Base-by-base conservation (phyloP, 352 stramenopile genomes). In the Peronospora destructor region DNA sequence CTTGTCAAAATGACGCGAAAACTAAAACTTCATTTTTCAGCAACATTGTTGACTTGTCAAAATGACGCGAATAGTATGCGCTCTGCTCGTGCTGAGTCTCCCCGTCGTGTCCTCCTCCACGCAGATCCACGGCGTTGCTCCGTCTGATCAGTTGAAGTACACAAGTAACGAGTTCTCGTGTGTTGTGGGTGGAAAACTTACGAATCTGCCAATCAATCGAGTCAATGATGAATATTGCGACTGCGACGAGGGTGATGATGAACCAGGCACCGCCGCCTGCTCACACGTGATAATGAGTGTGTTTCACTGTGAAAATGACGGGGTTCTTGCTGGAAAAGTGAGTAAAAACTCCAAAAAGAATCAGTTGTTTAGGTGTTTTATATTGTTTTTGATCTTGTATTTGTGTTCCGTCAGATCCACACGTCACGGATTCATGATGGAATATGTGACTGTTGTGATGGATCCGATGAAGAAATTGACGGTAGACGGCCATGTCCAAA, bases 391-490 rank as follows among this genome's bases (percentile, higher is more conserved):
- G 16, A 14, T 23, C 13, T 34, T 0, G 14, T 46, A 19, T 14
- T 29, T 48, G 13, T n/a, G 33, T 33, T 12, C 42, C 12, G 21
- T 45, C 68, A 82, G 58, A 82, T 88, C 30, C 78, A 86, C 9
- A 80, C 80, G 4, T 97, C 86, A 0, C 65, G 83, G 12, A 58
- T 99, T 19, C 66, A 94, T 35, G 96, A 99, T 62, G 91, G 87
- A 8, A 78, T 99, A 46, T 99, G 96, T 58, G 95, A 99, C 74
- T 99, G 96, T 66, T 99, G 96, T 49, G 94, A 98, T 59, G 96
- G 95, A 9, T 80, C 77, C 11, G 95, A 98, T 52, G 95, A 98
- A 54, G 65, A 63, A 38, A n/a, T 53, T 8, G 13, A 21, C 4
- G 44, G 43, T 0, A 41, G 39, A 7, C 42, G 47, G 0, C 2